phyloP scores from a whole-genome alignment of 306 rosid species.

The Adenanthera pavonina region DNA sequence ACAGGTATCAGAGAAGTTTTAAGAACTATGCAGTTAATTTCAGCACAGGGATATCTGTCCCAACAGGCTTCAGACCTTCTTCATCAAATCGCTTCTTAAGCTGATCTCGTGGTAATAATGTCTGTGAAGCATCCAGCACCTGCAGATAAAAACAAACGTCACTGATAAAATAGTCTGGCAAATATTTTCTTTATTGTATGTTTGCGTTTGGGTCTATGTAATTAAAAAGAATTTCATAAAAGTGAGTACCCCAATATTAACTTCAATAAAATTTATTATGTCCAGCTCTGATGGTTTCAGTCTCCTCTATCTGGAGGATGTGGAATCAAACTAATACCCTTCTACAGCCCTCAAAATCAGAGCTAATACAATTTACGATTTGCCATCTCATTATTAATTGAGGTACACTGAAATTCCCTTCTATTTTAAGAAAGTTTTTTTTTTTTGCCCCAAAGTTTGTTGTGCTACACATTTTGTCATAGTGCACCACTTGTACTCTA shows the following conservation, averaged over 20 bases:
- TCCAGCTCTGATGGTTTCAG: not conserved
- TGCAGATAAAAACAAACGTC: constrained; percentile 42
- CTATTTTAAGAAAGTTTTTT: not conserved
- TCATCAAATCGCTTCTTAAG: constrained; percentile 72
- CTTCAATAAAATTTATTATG: not conserved
- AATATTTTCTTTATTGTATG: not conserved
- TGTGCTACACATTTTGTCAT: not conserved
- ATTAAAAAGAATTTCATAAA: not conserved
- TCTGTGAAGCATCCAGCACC: constrained; percentile 80
- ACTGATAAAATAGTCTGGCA: constrained; percentile 21
- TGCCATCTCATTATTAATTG: not conserved
- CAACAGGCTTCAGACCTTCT: constrained; percentile 53
- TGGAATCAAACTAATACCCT: not conserved
- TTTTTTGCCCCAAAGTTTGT: too few relatives aligned
- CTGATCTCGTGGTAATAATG: constrained; percentile 73
- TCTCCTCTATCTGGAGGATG: not conserved
- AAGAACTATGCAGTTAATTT: constrained; percentile 27
- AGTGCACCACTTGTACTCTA: not conserved
- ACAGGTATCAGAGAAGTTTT: not conserved
- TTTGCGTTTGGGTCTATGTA: not conserved
- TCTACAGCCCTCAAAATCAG: not conserved
- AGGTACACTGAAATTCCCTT: not conserved
- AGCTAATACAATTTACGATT: not conserved
- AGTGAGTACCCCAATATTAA: not conserved
- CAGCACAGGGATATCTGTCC: not conserved